Conservation (phyloP, 139 green algal genomes). For the Ettlia oleoabundans region DNA sequence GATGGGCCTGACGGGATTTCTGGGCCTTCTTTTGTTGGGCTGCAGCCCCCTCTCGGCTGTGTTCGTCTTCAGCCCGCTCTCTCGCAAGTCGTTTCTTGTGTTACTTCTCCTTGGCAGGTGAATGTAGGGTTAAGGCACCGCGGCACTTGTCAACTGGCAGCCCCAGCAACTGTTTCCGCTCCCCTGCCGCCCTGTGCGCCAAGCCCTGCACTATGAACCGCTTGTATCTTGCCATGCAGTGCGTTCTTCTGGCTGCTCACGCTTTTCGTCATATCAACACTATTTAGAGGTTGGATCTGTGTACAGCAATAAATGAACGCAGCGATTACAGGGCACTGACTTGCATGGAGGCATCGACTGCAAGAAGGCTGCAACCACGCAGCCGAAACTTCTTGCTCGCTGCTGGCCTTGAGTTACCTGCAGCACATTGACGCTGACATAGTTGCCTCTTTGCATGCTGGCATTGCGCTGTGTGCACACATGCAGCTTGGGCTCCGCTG, state of each 20-base stretch:
- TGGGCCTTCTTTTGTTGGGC: constrained; percentile 44
- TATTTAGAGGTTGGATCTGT: constrained; percentile 44
- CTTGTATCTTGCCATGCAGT: constrained; percentile 17
- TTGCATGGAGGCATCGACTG: no score
- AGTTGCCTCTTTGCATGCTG: neutral
- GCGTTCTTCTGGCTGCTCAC: constrained; percentile 55
- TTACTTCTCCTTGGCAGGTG: constrained; percentile 41
- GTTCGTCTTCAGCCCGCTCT: constrained; percentile 36
- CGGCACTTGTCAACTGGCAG: no score
- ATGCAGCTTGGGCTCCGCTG: constrained; percentile 55
- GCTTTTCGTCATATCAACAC: constrained; percentile 45
- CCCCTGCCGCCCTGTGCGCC: neutral
- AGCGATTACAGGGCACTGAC: no score
- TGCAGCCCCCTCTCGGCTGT: constrained; percentile 33
- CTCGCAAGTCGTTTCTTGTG: constrained; percentile 47
- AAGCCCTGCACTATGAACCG: neutral
- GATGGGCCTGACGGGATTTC: constrained; percentile 41
- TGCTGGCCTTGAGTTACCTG: no score
- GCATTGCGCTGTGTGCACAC: neutral
- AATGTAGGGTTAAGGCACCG: neutral
- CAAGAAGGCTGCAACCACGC: no score
- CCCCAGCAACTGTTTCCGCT: no score
- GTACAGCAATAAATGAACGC: no score
- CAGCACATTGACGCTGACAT: no score
- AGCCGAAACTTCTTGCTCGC: no score